Base-by-base conservation (phyloP, 805 yeast genomes). In the Scheffersomyces stipitis region DNA sequence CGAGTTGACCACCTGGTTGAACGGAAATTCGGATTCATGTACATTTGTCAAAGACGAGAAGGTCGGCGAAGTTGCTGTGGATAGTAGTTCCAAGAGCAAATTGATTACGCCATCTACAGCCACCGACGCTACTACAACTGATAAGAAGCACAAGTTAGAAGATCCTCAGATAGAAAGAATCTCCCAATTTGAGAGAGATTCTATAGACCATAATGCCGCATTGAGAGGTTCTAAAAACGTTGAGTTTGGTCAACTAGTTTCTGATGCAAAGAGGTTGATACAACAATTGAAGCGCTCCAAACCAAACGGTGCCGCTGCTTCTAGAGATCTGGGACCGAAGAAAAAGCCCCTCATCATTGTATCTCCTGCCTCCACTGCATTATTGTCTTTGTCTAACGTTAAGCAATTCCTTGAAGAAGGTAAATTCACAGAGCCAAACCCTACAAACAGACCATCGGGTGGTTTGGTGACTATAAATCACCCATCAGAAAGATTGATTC, bases 1-100 rank as follows among this genome's bases (percentile, higher is more conserved):
- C 6, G 96, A 91, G 55, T 72, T 91, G 42, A 72, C 83, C 37
- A 76, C 86, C 20, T 90, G 93, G 89, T 71, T 91, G 34, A 75
- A 74, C 41, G 96, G 96, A 3, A 71, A 78, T 15, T 68, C 80
- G 3, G 78, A 73, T 26, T 69, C 73, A 16, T 80, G 86, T 44
- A 75, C 78, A 36, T 81, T 74, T 54, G 62, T 82, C 23, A 60
- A 58, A 30, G 61, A 62, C 24, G 44, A 28, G 13, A 36, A 33
- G 9, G 30, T 17, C 7, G 28, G 36, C 15, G 41, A 35, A 20
- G 12, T 24, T 7, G 32, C 15, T 4, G n/a, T n/a, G n/a, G n/a
- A n/a, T n/a, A n/a, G n/a, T n/a, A 4, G 8, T 3, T 15, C 33
- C 16, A 18, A 23, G 15, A 34, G 29, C 4, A 37, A 14, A 1